Evolutionary conservation across 345 rosid species (phyloP), one percentile per base, ranked within the genome.

Genomic region (Salix brachista): DNA sequence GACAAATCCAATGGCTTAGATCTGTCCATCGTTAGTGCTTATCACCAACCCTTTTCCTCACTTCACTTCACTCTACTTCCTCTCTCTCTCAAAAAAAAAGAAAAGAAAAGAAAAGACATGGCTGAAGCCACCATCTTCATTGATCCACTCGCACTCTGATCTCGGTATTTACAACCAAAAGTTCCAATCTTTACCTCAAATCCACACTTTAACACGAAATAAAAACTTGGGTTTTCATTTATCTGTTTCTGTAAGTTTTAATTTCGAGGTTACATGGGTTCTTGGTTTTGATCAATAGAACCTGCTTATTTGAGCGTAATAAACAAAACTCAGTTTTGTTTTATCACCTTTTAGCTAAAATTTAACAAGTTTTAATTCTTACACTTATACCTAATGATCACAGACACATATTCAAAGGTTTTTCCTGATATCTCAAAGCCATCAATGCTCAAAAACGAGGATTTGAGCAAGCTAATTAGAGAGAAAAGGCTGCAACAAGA

Each of bases 391-490:
- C 70, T 74, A 66, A 78, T 81, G 84, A 78, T 78, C 78, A 77
- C 90, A 58, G 78, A 81, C 39, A 77, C 77, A 10, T 69, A 77
- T 72, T 73, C 83, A 8, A 87, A 85, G 85, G 87, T 87, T 87
- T 77, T 87, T 80, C 84, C 91, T 25, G 88, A 88, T 70, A 73
- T 85, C 28, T 80, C 89, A 70, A 81, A 81, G 82, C 86, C 85
- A 82, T 84, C 91, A 79, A 80, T 89, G 87, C 87, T 84, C 25
- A 80, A 81, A 56, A 87, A 84, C 65, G 89, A 88, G 77, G 89
- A 88, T 72, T 80, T 88, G 71, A 74, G 85, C 67, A 82, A 83
- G 77, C 85, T 90, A 81, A 81, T 86, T 39, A 84, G 88, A 68
- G 90, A 89, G 74, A 87, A 85, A 78, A 83, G 84, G 74, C 75